These are phyloP conservation scores for Seminavis robusta DNA, from an alignment of 108 stramenopile genomes.

Conservation along the genomic window DNA sequence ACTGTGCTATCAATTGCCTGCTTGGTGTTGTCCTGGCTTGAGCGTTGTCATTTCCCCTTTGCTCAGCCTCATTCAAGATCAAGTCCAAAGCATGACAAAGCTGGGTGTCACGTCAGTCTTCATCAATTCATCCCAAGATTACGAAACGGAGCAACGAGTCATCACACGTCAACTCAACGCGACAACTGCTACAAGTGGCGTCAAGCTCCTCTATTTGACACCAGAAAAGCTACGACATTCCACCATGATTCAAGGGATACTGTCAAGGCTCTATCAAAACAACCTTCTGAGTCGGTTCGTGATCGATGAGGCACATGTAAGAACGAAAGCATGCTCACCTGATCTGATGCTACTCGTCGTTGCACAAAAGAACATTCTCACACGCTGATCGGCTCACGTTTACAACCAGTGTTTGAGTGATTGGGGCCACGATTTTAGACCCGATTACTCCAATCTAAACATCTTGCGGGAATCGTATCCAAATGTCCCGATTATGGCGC, in stretches of 20 bases:
- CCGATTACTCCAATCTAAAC: constrained; percentile 89
- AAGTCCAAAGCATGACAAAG: constrained; percentile 86
- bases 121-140: constrained; percentile 77
- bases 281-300: constrained; percentile 92
- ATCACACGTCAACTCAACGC: constrained; percentile 54
- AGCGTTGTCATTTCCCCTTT: constrained; percentile 96
- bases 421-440: constrained; percentile 74
- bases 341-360: constrained; percentile 42
- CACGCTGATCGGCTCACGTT: neutral
- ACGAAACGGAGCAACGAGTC: constrained; percentile 66
- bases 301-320: constrained; percentile 97
- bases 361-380: constrained; percentile 21
- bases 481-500: constrained; percentile 93
- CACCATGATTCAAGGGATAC: constrained; percentile 62
- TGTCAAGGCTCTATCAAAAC: constrained; percentile 54
- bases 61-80: constrained; percentile 96
- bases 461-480: constrained; percentile 86
- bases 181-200: constrained; percentile 67
- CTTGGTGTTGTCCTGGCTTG: constrained; percentile 90
- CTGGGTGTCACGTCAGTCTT: constrained; percentile 81
- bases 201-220: constrained; percentile 98
- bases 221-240: constrained; percentile 93
- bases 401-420: constrained; percentile 29
- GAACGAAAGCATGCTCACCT: constrained; percentile 17
- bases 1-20: constrained; percentile 96